phyloP scores from a whole-genome alignment of 306 rosid species.

The Rosa persica region DNA sequence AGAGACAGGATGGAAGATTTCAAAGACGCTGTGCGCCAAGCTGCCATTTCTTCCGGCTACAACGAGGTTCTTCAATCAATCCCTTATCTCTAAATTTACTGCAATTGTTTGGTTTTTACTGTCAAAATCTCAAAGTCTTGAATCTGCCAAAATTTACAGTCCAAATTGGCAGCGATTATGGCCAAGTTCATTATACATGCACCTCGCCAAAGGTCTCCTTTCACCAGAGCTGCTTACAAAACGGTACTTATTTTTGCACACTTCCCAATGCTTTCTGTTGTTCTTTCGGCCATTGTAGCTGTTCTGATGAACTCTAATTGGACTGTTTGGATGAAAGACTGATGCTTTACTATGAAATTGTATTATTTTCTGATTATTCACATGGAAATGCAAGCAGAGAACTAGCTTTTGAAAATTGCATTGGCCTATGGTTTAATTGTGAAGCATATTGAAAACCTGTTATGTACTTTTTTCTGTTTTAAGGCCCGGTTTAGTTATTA shows the following conservation, averaged over 20 bases:
- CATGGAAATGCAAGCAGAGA: neutral
- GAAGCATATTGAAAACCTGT: neutral
- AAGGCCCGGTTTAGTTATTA: neutral
- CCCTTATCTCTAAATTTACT: neutral
- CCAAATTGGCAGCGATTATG: slow-evolving; percentile 82
- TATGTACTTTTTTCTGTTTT: neutral
- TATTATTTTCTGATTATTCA: neutral
- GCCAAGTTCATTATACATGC: slow-evolving; percentile 85
- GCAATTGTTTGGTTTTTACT: neutral
- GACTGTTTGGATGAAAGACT: neutral
- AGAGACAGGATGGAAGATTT: slow-evolving; percentile 90
- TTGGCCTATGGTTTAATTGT: neutral
- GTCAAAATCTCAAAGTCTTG: neutral
- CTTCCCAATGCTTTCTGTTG: neutral
- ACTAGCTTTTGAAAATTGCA: neutral
- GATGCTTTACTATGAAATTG: neutral
- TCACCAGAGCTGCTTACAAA: slow-evolving; percentile 74
- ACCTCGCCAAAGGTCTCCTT: slow-evolving; percentile 71
- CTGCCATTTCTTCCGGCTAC: slow-evolving; percentile 67
- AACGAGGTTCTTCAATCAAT: slow-evolving; percentile 53
- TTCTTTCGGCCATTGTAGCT: no score
- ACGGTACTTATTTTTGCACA: slow-evolving; percentile 47
- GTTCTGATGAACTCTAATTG: neutral
- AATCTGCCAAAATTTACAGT: slow-evolving; percentile 35
- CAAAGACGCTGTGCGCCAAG: slow-evolving; percentile 80